Evolutionary conservation across 192 early-diverging fungal genomes (phyloP).

Genomic region (Thamnidium elegans): DNA sequence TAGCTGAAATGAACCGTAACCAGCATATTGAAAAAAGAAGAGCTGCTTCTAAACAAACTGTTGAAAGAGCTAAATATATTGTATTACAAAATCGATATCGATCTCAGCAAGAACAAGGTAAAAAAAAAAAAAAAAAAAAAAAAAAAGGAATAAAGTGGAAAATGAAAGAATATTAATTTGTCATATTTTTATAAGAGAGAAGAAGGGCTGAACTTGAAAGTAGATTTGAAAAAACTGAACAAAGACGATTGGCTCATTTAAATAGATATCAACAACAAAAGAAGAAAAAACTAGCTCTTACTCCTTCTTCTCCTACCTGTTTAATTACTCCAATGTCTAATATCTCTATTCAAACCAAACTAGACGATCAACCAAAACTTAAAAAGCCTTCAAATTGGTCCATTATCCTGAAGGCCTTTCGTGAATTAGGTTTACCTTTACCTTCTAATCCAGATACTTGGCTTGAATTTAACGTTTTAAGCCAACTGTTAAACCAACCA

Average conservation of each 20-base stretch:
- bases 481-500: constrained; percentile 29
- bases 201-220: constrained; percentile 12
- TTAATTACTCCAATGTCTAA: neutral
- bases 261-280: constrained; percentile 1
- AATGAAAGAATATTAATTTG: neutral
- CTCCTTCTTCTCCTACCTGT: neutral
- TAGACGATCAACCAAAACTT: neutral
- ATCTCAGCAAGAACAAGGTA: constrained; percentile 19
- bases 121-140: neutral
- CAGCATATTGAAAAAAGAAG: constrained; percentile 22
- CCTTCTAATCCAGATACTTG: constrained; percentile 3
- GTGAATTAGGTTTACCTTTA: constrained; percentile 8
- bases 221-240: constrained; percentile 10
- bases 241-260: constrained; percentile 10
- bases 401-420: constrained; percentile 11
- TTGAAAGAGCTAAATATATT: constrained; percentile 24
- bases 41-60: constrained; percentile 15
- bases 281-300: neutral
- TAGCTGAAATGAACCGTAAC: constrained; percentile 21
- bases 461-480: constrained; percentile 33
- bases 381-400: constrained; percentile 17
- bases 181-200: neutral
- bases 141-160: neutral
- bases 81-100: constrained; percentile 13
- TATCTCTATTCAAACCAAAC: neutral